These are phyloP conservation scores for Xylaria polymorpha DNA, from an alignment of 2,329 filamentous ascomycete genomes.

Conservation along the genomic window DNA sequence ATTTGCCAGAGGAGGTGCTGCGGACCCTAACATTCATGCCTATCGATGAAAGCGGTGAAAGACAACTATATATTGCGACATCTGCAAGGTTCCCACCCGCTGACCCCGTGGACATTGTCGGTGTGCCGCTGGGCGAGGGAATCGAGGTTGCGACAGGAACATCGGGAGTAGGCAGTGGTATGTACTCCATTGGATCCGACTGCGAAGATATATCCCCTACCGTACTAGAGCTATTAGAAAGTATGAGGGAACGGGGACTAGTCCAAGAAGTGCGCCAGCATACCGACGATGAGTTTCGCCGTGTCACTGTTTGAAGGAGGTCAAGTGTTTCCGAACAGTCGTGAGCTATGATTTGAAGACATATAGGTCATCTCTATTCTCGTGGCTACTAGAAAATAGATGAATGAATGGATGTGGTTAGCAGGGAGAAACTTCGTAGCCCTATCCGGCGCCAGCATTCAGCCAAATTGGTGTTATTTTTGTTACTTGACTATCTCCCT, in stretches of 20 bases:
- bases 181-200: constrained; percentile 33
- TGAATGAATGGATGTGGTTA: not conserved
- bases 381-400: not conserved
- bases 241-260: constrained; percentile 22
- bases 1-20: constrained; percentile 30
- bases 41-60: constrained; percentile 30
- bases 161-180: constrained; percentile 29
- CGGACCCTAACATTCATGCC: constrained; percentile 23
- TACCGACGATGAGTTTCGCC: constrained; percentile 35
- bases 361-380: not conserved
- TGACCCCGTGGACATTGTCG: not conserved
- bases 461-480: not conserved
- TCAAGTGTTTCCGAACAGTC: not conserved
- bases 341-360: not conserved
- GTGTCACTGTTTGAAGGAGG: constrained; percentile 4
- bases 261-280: constrained; percentile 30
- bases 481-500: not conserved
- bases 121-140: constrained; percentile 18
- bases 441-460: not conserved
- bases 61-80: constrained; percentile 34
- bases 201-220: constrained; percentile 24
- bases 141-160: constrained; percentile 24
- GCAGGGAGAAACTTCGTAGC: not conserved
- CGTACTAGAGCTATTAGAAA: constrained; percentile 3
- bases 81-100: constrained; percentile 32